Percentiles rank a stretch among this genome's conserved stretches.
Conservation (phyloP, 768 basidiomycete genomes). For the Mycena polygramma region DNA sequence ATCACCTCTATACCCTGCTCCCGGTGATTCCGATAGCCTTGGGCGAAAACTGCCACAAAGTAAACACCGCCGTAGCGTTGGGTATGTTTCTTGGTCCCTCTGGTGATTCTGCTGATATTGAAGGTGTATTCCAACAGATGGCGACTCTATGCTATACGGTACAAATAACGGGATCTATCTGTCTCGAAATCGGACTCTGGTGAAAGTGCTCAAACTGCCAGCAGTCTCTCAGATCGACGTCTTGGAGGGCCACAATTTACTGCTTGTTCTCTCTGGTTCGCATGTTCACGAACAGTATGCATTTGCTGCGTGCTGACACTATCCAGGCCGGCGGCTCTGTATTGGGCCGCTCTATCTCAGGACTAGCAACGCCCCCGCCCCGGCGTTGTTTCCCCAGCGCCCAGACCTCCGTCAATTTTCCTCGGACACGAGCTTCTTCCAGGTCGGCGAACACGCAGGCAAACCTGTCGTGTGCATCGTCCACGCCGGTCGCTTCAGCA, state of each 20-base stretch:
- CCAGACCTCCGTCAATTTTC: slow-evolving; percentile 8
- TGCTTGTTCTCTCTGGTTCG: slow-evolving; percentile 34
- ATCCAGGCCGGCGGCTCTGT: slow-evolving; percentile 25
- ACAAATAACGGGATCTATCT: slow-evolving; percentile 31
- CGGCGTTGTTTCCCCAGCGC: slow-evolving; percentile 13
- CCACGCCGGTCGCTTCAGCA: slow-evolving; percentile 30
- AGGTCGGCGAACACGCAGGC: slow-evolving; percentile 28
- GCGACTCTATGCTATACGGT: slow-evolving; percentile 23
- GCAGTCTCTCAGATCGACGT: slow-evolving; percentile 36
- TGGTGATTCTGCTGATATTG: not conserved
- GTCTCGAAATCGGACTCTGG: slow-evolving; percentile 13
- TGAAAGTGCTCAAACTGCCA: slow-evolving; percentile 29
- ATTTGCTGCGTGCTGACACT: not conserved
- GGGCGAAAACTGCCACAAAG: slow-evolving; percentile 22
- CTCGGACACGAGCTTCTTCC: slow-evolving; percentile 33
- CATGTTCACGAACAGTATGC: not conserved
- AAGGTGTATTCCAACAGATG: slow-evolving; percentile 4
- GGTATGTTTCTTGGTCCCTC: slow-evolving; percentile 16
- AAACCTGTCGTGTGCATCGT: slow-evolving; percentile 33
- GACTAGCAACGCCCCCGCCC: slow-evolving; percentile 18
- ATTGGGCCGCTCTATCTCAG: slow-evolving; percentile 29
- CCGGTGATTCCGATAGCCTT: slow-evolving; percentile 28
- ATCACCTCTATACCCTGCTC: slow-evolving; percentile 32
- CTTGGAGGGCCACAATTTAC: slow-evolving; percentile 23
- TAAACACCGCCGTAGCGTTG: slow-evolving; percentile 31